Evolutionary conservation across 192 early-diverging fungal species (phyloP).

Genomic region (Mortierella claussenii): DNA sequence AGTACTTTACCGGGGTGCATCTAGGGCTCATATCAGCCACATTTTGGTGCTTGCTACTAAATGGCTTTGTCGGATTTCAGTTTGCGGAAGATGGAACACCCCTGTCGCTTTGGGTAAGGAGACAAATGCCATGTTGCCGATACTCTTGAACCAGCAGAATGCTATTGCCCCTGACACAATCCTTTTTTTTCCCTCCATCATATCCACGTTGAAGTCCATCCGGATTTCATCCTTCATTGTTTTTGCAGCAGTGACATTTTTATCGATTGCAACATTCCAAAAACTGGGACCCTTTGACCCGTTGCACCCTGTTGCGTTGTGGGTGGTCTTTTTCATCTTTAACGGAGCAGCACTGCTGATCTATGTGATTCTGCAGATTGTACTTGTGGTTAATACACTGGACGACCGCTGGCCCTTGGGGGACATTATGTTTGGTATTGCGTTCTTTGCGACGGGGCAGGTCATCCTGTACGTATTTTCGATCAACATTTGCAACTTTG

Average conservation of each 20-base stretch:
- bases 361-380: slow-evolving; percentile 91
- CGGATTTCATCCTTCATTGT: slow-evolving; percentile 85
- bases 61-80: slow-evolving; percentile 97
- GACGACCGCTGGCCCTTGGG: slow-evolving; percentile 98
- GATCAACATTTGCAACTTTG: slow-evolving; percentile 82
- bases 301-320: slow-evolving; percentile 76
- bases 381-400: slow-evolving; percentile 93
- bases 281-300: slow-evolving; percentile 70
- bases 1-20: slow-evolving; percentile 89
- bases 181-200: not conserved
- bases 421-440: slow-evolving; percentile 89
- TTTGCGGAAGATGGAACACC: slow-evolving; percentile 97
- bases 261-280: slow-evolving; percentile 87
- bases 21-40: slow-evolving; percentile 85
- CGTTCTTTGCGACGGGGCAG: slow-evolving; percentile 89
- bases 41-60: slow-evolving; percentile 93
- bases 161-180: not conserved
- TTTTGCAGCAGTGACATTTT: slow-evolving; percentile 80
- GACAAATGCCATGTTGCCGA: too few relatives aligned
- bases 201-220: slow-evolving; percentile 65
- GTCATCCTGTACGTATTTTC: slow-evolving; percentile 87
- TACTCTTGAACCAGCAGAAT: too few relatives aligned
- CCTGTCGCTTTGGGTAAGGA: slow-evolving; percentile 86
- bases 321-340: slow-evolving; percentile 90
- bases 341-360: slow-evolving; percentile 83